Percentiles rank a stretch among this genome's conserved stretches.
These are phyloP conservation scores for Schoenoplectus triqueter DNA, from an alignment of 202 grass and related monocot genomes.

Conservation along the genomic window DNA sequence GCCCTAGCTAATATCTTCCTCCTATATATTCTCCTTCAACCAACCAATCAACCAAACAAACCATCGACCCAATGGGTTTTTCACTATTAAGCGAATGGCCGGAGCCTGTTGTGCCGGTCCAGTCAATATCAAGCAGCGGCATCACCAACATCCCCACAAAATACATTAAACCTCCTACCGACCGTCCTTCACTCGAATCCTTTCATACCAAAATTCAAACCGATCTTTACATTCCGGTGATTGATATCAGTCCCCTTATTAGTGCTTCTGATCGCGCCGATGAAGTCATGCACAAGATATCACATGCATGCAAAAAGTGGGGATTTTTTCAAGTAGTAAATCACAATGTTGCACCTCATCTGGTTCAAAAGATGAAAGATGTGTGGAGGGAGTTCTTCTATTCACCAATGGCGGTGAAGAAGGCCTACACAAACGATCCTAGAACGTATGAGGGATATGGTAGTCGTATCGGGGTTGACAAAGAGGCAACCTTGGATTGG, in stretches of 20 bases:
- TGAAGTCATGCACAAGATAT: slow-evolving; percentile 39
- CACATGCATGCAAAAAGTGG: slow-evolving; percentile 65
- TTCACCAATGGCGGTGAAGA: slow-evolving; percentile 55
- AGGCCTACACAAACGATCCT: slow-evolving; percentile 55
- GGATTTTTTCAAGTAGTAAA: slow-evolving; percentile 86
- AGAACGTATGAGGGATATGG: slow-evolving; percentile 74
- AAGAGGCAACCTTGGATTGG: slow-evolving; percentile 65
- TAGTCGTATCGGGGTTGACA: slow-evolving; percentile 74
- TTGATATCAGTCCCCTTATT: slow-evolving; percentile 45
- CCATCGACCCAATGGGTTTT: slow-evolving; percentile 20
- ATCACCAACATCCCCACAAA: slow-evolving; percentile 41
- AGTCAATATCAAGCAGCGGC: slow-evolving; percentile 48
- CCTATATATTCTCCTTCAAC: neutral
- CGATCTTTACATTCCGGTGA: slow-evolving; percentile 48
- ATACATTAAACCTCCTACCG: slow-evolving; percentile 55
- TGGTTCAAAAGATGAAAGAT: slow-evolving; percentile 42
- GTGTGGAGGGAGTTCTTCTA: slow-evolving; percentile 76
- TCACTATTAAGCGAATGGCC: slow-evolving; percentile 48
- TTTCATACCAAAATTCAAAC: neutral
- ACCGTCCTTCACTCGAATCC: slow-evolving; percentile 39
- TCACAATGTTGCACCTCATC: slow-evolving; percentile 46
- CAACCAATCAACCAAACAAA: neutral
- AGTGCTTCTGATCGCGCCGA: slow-evolving; percentile 14
- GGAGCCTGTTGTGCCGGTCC: slow-evolving; percentile 64
- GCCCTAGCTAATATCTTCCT: neutral